These are phyloP conservation scores for Fusarium sp. DNA, from an alignment of 2,329 filamentous ascomycete species.

Conservation along the genomic window DNA sequence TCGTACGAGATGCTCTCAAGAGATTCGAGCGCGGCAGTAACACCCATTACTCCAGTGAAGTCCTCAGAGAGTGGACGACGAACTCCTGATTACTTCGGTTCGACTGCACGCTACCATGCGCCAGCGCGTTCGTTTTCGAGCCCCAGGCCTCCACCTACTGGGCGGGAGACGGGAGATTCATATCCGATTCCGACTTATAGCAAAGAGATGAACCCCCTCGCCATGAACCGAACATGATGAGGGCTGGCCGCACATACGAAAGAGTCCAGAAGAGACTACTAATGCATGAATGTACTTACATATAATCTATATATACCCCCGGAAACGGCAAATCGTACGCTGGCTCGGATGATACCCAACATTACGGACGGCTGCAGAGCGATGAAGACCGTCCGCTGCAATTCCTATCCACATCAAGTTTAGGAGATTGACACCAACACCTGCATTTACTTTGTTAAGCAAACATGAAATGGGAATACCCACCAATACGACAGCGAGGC, in stretches of 20 bases:
- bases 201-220: constrained; percentile 64
- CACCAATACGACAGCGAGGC: constrained; percentile 30
- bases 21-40: constrained; percentile 66
- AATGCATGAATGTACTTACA: constrained; percentile 15
- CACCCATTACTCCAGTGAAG: constrained; percentile 59
- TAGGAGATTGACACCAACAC: constrained; percentile 8
- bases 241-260: not conserved
- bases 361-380: not conserved
- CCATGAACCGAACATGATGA: constrained; percentile 66
- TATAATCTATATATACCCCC: constrained; percentile 26
- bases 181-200: constrained; percentile 51
- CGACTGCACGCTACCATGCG: constrained; percentile 65
- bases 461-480: constrained; percentile 7
- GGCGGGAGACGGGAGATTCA: constrained; percentile 58
- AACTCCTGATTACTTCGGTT: constrained; percentile 68
- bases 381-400: constrained; percentile 6
- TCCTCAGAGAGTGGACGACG: constrained; percentile 54
- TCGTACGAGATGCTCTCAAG: constrained; percentile 85
- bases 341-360: not conserved
- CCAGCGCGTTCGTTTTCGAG: constrained; percentile 68
- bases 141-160: constrained; percentile 60
- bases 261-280: constrained; percentile 5
- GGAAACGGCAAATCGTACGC: not conserved
- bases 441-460: constrained; percentile 35
- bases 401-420: not conserved